A percentile compares a stretch with the other conserved stretches of the same genome.
Evolutionary conservation across 441 rosid genomes (phyloP).

Genomic region (Theobroma grandiflorum): DNA sequence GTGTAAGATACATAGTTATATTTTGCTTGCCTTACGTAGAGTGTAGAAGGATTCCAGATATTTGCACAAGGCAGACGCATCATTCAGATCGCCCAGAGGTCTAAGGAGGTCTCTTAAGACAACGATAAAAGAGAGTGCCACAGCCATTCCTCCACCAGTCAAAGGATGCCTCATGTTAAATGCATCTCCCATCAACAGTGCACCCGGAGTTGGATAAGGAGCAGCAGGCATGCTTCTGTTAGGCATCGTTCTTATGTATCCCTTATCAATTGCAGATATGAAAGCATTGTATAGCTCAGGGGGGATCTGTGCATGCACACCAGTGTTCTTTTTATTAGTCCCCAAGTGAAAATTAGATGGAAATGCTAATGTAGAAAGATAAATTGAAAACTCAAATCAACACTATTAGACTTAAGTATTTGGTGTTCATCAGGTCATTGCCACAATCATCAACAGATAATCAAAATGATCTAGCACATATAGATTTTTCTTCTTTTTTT

Average conservation of each 20-base stretch:
- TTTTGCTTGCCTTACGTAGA: neutral
- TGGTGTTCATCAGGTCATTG: no score
- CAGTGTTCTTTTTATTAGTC: no score
- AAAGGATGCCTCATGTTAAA: neutral
- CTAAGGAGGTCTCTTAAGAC: neutral
- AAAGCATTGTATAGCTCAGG: neutral
- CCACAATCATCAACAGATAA: no score
- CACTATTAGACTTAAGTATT: no score
- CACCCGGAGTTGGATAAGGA: neutral
- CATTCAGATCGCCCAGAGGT: neutral
- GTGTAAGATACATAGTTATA: neutral
- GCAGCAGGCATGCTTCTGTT: constrained; percentile 22
- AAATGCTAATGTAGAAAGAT: no score
- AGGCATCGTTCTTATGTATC: constrained; percentile 25
- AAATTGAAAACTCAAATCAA: no score
- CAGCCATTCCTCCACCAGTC: neutral
- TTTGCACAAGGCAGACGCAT: neutral
- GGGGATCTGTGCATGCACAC: constrained; percentile 4
- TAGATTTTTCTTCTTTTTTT: no score
- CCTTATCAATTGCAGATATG: neutral
- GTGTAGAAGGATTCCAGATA: constrained; percentile 3
- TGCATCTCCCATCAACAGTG: neutral
- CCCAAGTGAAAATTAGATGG: no score
- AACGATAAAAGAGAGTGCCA: neutral
- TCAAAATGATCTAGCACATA: no score